Conservation (phyloP, 768 basidiomycete species). For the Agaricus blazei region DNA sequence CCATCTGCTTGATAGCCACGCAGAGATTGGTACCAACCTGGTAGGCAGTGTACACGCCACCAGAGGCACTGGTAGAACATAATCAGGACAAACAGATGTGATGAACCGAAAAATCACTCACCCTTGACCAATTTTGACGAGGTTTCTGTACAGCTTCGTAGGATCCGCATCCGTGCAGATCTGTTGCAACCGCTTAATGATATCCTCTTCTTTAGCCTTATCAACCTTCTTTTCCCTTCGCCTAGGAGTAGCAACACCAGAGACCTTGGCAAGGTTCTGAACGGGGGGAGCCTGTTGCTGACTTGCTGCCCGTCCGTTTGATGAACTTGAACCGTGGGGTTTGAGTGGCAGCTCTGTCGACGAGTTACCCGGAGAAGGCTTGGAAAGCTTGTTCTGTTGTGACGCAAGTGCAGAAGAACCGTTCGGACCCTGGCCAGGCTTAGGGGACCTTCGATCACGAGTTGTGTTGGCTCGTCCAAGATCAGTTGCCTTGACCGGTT, state of each 20-base stretch:
- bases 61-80: conserved; percentile 65
- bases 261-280: conserved; percentile 58
- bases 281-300: conserved; percentile 61
- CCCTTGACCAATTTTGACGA: conserved; percentile 99
- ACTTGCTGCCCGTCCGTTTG: conserved; percentile 27
- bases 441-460: conserved; percentile 53
- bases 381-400: conserved; percentile 32
- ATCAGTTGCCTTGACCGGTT: conserved; percentile 41
- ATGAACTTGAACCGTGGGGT: conserved; percentile 18
- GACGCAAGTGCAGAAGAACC: conserved; percentile 15
- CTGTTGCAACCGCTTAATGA: conserved; percentile 83
- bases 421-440: conserved; percentile 16
- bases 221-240: conserved; percentile 86
- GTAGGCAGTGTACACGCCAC: conserved; percentile 97
- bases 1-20: conserved; percentile 99
- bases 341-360: conserved; percentile 54
- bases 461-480: conserved; percentile 69
- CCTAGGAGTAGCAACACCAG: conserved; percentile 77
- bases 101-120: conserved; percentile 31
- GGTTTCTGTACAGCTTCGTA: conserved; percentile 83
- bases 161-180: conserved; percentile 99
- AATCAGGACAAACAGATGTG: conserved; percentile 3
- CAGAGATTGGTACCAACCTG: conserved; percentile 92
- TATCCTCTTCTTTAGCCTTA: conserved; percentile 79
- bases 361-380: conserved; percentile 54